Evolutionary conservation across 345 rosid species (phyloP).

Genomic region (Brassica rapa): DNA sequence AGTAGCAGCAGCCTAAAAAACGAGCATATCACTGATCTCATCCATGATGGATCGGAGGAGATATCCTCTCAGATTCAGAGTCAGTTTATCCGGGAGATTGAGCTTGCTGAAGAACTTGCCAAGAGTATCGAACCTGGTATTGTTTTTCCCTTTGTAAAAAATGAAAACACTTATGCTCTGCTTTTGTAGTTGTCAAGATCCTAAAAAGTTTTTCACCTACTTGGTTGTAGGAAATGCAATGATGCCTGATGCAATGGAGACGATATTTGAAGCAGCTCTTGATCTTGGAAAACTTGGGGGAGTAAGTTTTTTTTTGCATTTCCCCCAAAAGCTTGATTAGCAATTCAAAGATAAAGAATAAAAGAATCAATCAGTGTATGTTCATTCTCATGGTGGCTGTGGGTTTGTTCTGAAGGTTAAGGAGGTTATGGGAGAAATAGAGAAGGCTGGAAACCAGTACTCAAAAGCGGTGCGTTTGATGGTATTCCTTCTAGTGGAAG

Average conservation of each 20-base stretch:
- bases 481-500: conserved; percentile 83
- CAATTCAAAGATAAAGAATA: neutral
- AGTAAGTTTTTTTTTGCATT: conserved; percentile 51
- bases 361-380: neutral
- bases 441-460: conserved; percentile 61
- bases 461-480: conserved; percentile 73
- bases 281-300: conserved; percentile 75
- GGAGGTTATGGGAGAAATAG: conserved; percentile 71
- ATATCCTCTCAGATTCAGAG: conserved; percentile 64
- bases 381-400: neutral
- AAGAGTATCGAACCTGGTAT: conserved; percentile 77
- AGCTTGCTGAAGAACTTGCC: conserved; percentile 81
- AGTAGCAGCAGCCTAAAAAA: conserved; percentile 55
- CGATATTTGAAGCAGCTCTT: conserved; percentile 87
- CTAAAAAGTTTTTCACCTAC: conserved; percentile 20
- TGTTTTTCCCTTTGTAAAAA: conserved; percentile 4
- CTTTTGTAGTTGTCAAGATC: conserved; percentile 1
- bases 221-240: conserved; percentile 57
- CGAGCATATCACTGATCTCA: conserved; percentile 42
- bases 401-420: conserved; percentile 57
- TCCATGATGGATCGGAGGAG: conserved; percentile 49
- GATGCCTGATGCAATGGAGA: conserved; percentile 99
- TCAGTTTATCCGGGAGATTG: conserved; percentile 81
- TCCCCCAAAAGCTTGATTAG: neutral
- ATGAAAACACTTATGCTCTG: neutral